A percentile compares a stretch with the other conserved stretches of the same genome.
Conservation (phyloP, 805 yeast genomes). For the Yarrowia hollandica region DNA sequence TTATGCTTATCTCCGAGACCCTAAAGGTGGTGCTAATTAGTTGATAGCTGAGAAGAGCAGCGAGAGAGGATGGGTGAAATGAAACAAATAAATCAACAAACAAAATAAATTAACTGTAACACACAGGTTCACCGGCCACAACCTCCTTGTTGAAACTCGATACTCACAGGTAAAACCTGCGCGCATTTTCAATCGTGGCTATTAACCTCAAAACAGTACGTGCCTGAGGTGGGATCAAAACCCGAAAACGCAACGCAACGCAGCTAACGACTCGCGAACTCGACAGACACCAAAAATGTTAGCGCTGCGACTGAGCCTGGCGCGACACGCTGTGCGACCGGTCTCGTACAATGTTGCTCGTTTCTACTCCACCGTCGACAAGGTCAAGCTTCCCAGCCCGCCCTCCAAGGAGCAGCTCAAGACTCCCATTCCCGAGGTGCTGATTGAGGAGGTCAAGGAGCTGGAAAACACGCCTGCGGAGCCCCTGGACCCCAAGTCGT, state of each 20-base stretch:
- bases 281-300: neutral
- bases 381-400: neutral
- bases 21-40: too few relatives aligned
- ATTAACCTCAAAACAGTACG: constrained; percentile 15
- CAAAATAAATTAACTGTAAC: too few relatives aligned
- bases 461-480: constrained; percentile 11
- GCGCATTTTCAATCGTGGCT: neutral
- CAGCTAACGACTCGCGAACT: too few relatives aligned
- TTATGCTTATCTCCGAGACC: constrained; percentile 21
- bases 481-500: neutral
- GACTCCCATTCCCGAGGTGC: neutral
- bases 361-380: neutral
- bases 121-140: too few relatives aligned
- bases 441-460: neutral
- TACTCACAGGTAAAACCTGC: too few relatives aligned
- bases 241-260: neutral
- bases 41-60: too few relatives aligned
- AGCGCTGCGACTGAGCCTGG: constrained; percentile 7
- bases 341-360: too few relatives aligned
- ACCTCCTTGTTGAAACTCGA: too few relatives aligned
- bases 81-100: neutral
- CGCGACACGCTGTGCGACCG: neutral
- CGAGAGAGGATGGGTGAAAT: neutral
- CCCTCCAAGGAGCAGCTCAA: neutral
- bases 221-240: constrained; percentile 9